Conservation (phyloP, 805 yeast species). For the Pichia phayaonensis region DNA sequence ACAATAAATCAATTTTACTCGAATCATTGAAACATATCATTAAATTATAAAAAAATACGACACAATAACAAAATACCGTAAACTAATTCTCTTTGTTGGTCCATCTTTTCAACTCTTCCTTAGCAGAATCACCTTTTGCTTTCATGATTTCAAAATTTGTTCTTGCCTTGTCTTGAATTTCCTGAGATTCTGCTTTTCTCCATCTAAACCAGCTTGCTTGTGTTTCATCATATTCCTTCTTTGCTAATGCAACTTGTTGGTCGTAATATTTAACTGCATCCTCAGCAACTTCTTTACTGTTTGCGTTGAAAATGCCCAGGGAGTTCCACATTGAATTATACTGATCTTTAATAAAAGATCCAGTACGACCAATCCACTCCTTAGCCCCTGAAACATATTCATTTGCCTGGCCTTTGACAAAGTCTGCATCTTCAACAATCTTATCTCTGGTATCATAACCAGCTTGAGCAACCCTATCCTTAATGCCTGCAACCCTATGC, state of each 20-base stretch:
- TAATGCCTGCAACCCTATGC: neutral
- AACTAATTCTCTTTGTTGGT: slow-evolving; percentile 1
- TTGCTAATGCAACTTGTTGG: slow-evolving; percentile 19
- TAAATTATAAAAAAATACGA: neutral
- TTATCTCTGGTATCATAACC: slow-evolving; percentile 14
- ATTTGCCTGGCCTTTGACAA: neutral
- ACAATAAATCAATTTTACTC: no score
- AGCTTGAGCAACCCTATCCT: slow-evolving; percentile 3
- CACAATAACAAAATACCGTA: neutral
- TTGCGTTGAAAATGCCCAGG: slow-evolving; percentile 15
- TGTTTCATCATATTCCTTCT: slow-evolving; percentile 22
- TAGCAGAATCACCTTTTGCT: slow-evolving; percentile 19
- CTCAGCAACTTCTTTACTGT: slow-evolving; percentile 21
- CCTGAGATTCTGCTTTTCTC: slow-evolving; percentile 24
- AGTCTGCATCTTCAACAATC: neutral
- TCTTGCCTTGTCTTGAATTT: slow-evolving; percentile 23
- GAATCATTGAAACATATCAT: no score
- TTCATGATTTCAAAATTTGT: slow-evolving; percentile 17
- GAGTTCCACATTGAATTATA: slow-evolving; percentile 8
- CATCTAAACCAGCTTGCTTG: slow-evolving; percentile 24
- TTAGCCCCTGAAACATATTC: neutral
- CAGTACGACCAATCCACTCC: neutral
- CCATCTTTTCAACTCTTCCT: slow-evolving; percentile 13
- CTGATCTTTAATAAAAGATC: neutral
- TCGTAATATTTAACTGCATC: slow-evolving; percentile 20